Conservation (phyloP, 1,284 basidiomycete species). For the Boletellus sp. region DNA sequence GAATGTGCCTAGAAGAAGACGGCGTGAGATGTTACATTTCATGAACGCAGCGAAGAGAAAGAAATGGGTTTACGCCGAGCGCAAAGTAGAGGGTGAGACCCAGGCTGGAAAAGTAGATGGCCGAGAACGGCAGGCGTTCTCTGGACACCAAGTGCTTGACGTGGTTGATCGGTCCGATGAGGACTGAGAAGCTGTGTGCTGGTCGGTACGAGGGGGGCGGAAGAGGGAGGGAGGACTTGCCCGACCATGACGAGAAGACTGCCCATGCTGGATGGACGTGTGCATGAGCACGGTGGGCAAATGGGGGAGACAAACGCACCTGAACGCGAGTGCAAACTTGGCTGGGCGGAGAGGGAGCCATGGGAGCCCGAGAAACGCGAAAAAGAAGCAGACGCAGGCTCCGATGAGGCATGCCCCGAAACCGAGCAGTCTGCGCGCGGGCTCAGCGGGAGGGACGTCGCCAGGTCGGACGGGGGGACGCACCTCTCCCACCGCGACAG, state of each 20-base stretch:
- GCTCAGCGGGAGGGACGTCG: too few relatives aligned
- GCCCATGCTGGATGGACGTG: conserved; percentile 55
- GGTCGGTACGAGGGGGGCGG: too few relatives aligned
- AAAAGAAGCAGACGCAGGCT: conserved; percentile 91
- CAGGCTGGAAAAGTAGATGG: conserved; percentile 79
- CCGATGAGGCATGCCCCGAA: conserved; percentile 90
- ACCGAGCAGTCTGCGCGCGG: conserved; percentile 69
- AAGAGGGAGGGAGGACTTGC: conserved; percentile 37
- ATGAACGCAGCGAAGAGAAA: too few relatives aligned
- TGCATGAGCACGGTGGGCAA: neutral
- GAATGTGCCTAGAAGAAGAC: conserved; percentile 58
- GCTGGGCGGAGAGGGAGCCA: conserved; percentile 78
- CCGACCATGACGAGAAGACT: conserved; percentile 86
- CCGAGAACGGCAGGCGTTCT: conserved; percentile 86
- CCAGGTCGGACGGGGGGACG: neutral
- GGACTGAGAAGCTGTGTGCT: conserved; percentile 67
- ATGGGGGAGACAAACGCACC: conserved; percentile 39
- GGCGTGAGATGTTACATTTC: neutral
- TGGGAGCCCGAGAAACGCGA: conserved; percentile 90
- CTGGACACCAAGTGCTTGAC: conserved; percentile 82
- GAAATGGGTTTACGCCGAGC: conserved; percentile 59
- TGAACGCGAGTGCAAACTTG: conserved; percentile 89
- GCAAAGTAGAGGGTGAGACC: conserved; percentile 87
- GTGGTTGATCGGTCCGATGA: conserved; percentile 83
- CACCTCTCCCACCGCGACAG: conserved; percentile 87